Percentiles rank a stretch among this genome's conserved stretches.
These are phyloP conservation scores for Penicillium cosmopolitanum DNA, from an alignment of 495 filamentous ascomycete species.

Conservation along the genomic window DNA sequence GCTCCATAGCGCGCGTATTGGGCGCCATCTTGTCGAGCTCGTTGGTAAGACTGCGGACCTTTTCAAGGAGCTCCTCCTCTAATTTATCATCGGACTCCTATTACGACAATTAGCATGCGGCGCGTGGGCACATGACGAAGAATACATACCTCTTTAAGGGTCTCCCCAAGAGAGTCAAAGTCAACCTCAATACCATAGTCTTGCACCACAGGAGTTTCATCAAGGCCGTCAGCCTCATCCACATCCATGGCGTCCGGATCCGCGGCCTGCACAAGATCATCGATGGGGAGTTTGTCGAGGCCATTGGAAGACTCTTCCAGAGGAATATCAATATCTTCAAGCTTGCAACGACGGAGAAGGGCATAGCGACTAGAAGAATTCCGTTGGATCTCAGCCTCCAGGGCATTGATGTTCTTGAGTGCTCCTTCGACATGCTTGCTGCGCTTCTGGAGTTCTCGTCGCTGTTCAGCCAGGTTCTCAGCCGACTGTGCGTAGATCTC, in stretches of 20 bases:
- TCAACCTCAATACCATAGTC: slow-evolving; percentile 94
- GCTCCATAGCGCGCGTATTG: slow-evolving; percentile 93
- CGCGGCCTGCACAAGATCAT: slow-evolving; percentile 71
- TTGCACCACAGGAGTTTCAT: slow-evolving; percentile 58
- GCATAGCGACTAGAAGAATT: slow-evolving; percentile 81
- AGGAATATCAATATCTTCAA: slow-evolving; percentile 90
- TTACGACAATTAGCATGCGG: slow-evolving; percentile 28
- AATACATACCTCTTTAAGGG: slow-evolving; percentile 72
- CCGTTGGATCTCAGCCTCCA: slow-evolving; percentile 83
- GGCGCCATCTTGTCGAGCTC: slow-evolving; percentile 93
- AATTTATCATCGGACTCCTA: slow-evolving; percentile 70
- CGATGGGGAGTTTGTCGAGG: slow-evolving; percentile 84
- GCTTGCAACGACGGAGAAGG: slow-evolving; percentile 83
- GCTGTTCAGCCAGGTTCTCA: slow-evolving; percentile 79
- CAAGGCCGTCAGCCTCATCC: slow-evolving; percentile 62
- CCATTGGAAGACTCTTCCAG: slow-evolving; percentile 70
- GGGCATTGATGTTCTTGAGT: slow-evolving; percentile 70
- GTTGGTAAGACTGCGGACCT: slow-evolving; percentile 69
- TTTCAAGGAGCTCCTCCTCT: slow-evolving; percentile 79
- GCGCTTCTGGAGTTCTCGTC: slow-evolving; percentile 81
- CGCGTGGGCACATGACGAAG: not conserved
- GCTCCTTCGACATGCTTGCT: slow-evolving; percentile 80
- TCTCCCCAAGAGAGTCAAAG: slow-evolving; percentile 84
- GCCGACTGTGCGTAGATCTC: slow-evolving; percentile 66
- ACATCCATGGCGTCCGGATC: slow-evolving; percentile 86